Evolutionary conservation across 2,329 filamentous ascomycete genomes (phyloP), one percentile per base, ranked within the genome.

Genomic region (Hypoxylon sp.): DNA sequence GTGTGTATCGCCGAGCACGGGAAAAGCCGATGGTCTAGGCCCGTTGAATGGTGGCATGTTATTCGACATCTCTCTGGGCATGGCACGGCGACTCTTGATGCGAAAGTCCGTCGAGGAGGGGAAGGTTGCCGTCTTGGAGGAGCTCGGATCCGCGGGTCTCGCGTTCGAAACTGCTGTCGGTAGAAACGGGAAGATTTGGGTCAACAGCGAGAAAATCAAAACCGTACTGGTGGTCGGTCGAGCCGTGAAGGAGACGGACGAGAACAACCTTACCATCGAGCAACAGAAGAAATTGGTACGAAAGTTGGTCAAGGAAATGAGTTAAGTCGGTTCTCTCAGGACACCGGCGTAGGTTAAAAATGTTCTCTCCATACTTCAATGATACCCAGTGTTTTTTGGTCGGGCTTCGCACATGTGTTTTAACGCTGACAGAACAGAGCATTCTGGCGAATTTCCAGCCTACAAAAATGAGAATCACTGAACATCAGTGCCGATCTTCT

Each of bases 81-180:
- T 97, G 84, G 91, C 94, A n/a, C 85, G 93, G 57, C 84, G 94
- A 55, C 79, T 97, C 67, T 84, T 97, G 79, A 85, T 87, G 80
- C 84, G 86, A 51, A 87, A 86, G 72, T 84, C 85, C 42, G 83
- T 82, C 12, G 84, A 87, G 53, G 83, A 86, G 54, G 91, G 89
- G 14, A 87, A 86, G 20, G 78, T 97, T 6, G 86, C 89, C 2
- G 85, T 97, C 24, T 79, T 98, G 60, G 92, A 97, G 68, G 91
- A 93, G 74, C 80, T 98, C 12, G 94, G 90, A 2, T 78, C 76
- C 2, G 89, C 89, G 61, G 95, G 93, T 56, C 79, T 97, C 12
- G 89, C 91, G 18, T 99, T 98, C 77, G 96, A 99, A 82, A 92
- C 96, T 64, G 95, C 95, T 0, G 92, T 97, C 7, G 96, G 96